Base-by-base conservation (phyloP, 306 rosid species). In the Abrus pulchellus region DNA sequence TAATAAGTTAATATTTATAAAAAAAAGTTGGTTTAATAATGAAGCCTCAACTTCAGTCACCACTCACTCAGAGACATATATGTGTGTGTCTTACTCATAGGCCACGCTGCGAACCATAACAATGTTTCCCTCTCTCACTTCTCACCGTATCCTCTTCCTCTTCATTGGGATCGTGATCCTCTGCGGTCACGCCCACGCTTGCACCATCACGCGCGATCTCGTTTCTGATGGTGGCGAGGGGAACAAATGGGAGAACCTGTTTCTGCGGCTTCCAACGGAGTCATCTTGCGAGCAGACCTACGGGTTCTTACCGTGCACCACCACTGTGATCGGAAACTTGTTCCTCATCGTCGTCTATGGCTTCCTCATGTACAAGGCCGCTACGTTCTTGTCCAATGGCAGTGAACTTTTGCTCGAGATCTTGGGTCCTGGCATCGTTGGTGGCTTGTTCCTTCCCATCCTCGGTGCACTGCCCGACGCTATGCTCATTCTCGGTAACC, bases 351-450 rank as follows among this genome's bases (percentile, higher is more conserved):
- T 89, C 4, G 63, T 91, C 6, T 95, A 95, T 40, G 97, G 99
- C 0, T 89, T 70, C n/a, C 76, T 95, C 11, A 93, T 93, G 99
- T 95, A 5, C 81, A 45, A 69, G 27, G 84, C 99, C 2, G 99
- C 99, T 1, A 93, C 86, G 0, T 95, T 78, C 66, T 87, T 95
- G 75, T 91, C 99, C 32, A 3, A 30, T 12, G 99, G 99, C 5
- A 93, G 97, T 5, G 98, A 95, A 85, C 89, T 95, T 0, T 78
- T 95, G 89, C 90, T 95, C 38, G 98, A 91, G 91, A 91, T 89
- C 81, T 89, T 95, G 65, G 98, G 99, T 13, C 99, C 99, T 12
- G 99, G 99, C 10, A 87, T 95, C 62, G 86, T 95, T 80, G 98
- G 99, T 7, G 99, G 99, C 1, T 54, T 95, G 78, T 93, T 95